phyloP scores from a whole-genome alignment of 164 flowering plant species.

The Buxus sempervirens region DNA sequence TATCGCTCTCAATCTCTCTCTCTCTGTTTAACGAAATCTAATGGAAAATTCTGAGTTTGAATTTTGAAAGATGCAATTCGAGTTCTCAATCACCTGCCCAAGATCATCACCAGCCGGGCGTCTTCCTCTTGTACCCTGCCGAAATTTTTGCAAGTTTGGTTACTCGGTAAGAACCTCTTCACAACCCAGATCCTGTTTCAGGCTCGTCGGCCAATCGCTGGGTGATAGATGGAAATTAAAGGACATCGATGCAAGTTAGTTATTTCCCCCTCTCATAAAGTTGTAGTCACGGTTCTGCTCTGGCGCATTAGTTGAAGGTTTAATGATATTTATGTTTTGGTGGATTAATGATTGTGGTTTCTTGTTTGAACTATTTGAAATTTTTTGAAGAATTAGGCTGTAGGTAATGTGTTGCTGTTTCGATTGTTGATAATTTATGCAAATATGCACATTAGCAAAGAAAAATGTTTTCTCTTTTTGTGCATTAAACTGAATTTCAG shows the following conservation, averaged over 20 bases:
- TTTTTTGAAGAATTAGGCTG: too few species aligned
- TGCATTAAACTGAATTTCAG: too few species aligned
- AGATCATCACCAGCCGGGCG: neutral
- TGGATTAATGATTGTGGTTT: too few species aligned
- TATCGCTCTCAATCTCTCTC: too few species aligned
- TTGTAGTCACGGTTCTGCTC: too few species aligned
- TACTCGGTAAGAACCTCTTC: conserved; percentile 15
- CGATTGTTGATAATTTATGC: too few species aligned
- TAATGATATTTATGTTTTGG: neutral
- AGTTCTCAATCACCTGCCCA: conserved; percentile 7
- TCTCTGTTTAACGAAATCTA: too few species aligned
- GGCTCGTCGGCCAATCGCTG: conserved; percentile 35
- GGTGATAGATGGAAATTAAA: conserved; percentile 55
- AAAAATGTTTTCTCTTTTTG: too few species aligned
- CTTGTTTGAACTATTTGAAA: too few species aligned
- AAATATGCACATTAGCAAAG: too few species aligned
- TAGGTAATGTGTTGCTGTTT: too few species aligned
- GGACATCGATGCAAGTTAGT: conserved; percentile 60
- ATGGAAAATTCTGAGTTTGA: too few species aligned
- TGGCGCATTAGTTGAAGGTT: neutral
- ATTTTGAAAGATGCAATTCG: conserved; percentile 7
- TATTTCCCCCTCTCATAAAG: neutral
- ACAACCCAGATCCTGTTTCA: conserved; percentile 32
- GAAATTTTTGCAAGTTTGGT: conserved; percentile 20
- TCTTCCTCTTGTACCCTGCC: neutral